Conservation (phyloP, 2,329 filamentous ascomycete species). For the Pseudogymnoascus sp. region DNA sequence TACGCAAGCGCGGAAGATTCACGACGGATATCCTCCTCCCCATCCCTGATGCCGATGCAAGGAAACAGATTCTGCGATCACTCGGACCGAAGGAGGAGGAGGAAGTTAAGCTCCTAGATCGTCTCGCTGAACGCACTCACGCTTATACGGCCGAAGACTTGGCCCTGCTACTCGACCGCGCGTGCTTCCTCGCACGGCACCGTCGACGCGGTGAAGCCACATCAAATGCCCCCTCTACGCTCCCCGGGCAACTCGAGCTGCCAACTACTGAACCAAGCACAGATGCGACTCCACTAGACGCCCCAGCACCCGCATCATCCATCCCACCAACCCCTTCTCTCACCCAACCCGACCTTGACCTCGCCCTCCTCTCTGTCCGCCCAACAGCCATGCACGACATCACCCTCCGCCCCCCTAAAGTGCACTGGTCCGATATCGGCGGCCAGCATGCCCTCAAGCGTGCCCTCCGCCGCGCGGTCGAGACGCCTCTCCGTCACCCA, state of each 20-base stretch:
- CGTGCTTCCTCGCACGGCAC: constrained; percentile 34
- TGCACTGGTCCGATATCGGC: constrained; percentile 81
- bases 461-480: constrained; percentile 40
- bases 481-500: constrained; percentile 35
- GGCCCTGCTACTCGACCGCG: constrained; percentile 51
- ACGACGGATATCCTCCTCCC: constrained; percentile 62
- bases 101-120: constrained; percentile 37
- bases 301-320: background rate
- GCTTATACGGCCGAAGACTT: constrained; percentile 80
- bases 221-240: background rate
- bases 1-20: constrained; percentile 61
- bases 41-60: constrained; percentile 63
- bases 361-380: constrained; percentile 60
- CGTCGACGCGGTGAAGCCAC: constrained; percentile 14
- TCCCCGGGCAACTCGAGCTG: constrained; percentile 18
- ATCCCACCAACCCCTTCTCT: constrained; percentile 14
- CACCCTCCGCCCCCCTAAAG: constrained; percentile 77
- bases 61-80: constrained; percentile 66
- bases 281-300: background rate
- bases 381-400: constrained; percentile 86
- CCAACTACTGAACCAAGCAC: background rate
- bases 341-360: constrained; percentile 47
- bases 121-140: constrained; percentile 68
- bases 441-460: constrained; percentile 72
- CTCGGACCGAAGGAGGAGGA: constrained; percentile 38